Evolutionary conservation across 495 filamentous ascomycete genomes (phyloP), one percentile per base, ranked within the genome.

Genomic region (Talaromyces liani): DNA sequence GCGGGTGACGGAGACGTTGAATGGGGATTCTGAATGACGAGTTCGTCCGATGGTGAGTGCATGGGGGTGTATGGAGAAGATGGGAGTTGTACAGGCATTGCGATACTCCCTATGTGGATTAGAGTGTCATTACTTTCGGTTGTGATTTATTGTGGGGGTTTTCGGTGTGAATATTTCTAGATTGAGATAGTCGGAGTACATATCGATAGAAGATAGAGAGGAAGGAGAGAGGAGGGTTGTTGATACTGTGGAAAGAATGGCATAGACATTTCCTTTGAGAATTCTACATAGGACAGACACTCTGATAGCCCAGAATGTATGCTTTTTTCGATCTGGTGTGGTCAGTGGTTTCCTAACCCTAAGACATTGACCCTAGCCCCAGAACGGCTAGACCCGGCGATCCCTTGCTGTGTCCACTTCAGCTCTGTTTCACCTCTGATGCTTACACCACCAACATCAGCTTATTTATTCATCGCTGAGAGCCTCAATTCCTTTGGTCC

Each of bases 1-100:
- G 10, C 20, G 6, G 16, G 55, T 64, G n/a, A 57, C 62, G 22
- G 56, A 64, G 56, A 64, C 63, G n/a, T 25, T 64, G 55, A 58
- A 64, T 60, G 53, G 33, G 33, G 33, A 56, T 29, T 56, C 22
- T 27, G 53, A 56, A 4, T 56, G 53, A 56, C 27, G 9, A 16
- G 5, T 6, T 55, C 14, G 22, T 47, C n/a, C 18, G n/a, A n/a
- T 5, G n/a, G n/a, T 4, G 39, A 1, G 9, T 41, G 16, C 34
- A 18, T 18, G 41, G 16, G 4, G 20, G 41, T 1, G 41, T 20
- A 18, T 18, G 41, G 41, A 7, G 45, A 20, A n/a, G 45, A 22
- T 41, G 45, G 18, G 6, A 5, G 36, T 39, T 49, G n/a, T 49
- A 49, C 6, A 20, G 16, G 3, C n/a, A 49, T 49, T 3, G 3